Conservation (phyloP, 441 rosid genomes). For the Erysimum pusillum region DNA sequence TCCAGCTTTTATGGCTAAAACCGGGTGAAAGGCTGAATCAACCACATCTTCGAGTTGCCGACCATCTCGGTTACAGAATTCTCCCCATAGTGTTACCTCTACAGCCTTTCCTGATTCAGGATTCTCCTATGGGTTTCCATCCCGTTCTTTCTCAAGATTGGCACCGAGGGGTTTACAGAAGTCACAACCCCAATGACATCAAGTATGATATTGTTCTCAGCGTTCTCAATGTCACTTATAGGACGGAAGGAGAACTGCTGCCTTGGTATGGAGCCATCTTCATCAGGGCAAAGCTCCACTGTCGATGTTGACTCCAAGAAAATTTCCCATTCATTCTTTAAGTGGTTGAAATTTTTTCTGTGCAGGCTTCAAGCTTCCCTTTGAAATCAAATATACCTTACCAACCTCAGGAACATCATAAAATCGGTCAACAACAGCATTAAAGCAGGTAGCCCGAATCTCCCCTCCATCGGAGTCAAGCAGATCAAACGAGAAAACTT, state of each 20-base stretch:
- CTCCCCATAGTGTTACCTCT: constrained; percentile 87
- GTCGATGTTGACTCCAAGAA: constrained; percentile 79
- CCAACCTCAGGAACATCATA: constrained; percentile 76
- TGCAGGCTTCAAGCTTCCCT: constrained; percentile 89
- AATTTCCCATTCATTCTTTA: constrained; percentile 83
- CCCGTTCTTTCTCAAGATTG: constrained; percentile 85
- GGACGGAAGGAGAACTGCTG: constrained; percentile 82
- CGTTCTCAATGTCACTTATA: constrained; percentile 73
- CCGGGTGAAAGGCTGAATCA: constrained; percentile 68
- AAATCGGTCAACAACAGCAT: constrained; percentile 78
- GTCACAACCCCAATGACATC: constrained; percentile 78
- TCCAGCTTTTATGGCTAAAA: constrained; percentile 83
- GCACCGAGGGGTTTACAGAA: constrained; percentile 73
- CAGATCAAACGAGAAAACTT: constrained; percentile 85
- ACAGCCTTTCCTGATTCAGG: constrained; percentile 75
- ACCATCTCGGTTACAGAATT: constrained; percentile 84
- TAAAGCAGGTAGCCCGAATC: constrained; percentile 85
- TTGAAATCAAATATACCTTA: constrained; percentile 81
- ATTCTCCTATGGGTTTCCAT: constrained; percentile 89
- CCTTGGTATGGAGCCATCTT: constrained; percentile 78
- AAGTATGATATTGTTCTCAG: constrained; percentile 68
- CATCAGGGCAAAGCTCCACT: constrained; percentile 74
- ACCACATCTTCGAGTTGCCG: constrained; percentile 72
- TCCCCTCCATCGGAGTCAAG: constrained; percentile 92
- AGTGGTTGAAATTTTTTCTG: constrained; percentile 85